Conservation (phyloP, 1,139 yeast genomes). For the Zygosaccharomyces pseudobailii region DNA sequence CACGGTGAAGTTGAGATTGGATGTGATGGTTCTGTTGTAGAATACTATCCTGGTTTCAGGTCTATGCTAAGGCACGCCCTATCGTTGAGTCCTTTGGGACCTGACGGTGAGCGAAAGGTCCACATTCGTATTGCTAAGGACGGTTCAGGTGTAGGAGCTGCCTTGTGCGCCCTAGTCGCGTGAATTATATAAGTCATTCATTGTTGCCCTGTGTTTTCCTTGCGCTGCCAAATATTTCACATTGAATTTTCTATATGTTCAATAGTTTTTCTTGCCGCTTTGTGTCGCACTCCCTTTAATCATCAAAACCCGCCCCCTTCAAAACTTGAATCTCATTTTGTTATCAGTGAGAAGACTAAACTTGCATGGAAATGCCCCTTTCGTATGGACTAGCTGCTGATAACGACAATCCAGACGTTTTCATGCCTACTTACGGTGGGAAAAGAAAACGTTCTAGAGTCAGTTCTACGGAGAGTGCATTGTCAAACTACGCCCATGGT, state of each 20-base stretch:
- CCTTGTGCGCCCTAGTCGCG: slow-evolving; percentile 63
- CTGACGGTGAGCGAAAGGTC: slow-evolving; percentile 65
- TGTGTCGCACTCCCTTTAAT: not conserved
- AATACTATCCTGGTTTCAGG: slow-evolving; percentile 85
- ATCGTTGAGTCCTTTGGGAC: slow-evolving; percentile 60
- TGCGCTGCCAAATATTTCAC: not conserved
- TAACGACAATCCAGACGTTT: slow-evolving; percentile 10
- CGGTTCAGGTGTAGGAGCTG: slow-evolving; percentile 96
- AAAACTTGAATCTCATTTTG: not conserved
- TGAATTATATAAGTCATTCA: slow-evolving; percentile 1
- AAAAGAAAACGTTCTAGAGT: slow-evolving; percentile 9
- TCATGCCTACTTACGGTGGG: slow-evolving; percentile 11
- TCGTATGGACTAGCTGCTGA: slow-evolving; percentile 8
- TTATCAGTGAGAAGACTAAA: not conserved
- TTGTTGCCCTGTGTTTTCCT: not conserved
- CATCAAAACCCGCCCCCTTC: not conserved
- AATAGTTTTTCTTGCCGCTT: not conserved
- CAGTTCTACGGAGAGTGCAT: slow-evolving; percentile 2
- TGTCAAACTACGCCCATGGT: not conserved
- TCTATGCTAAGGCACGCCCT: slow-evolving; percentile 72
- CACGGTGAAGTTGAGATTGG: slow-evolving; percentile 80
- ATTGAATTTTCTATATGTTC: not conserved
- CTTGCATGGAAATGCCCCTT: slow-evolving; percentile 9
- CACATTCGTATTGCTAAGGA: slow-evolving; percentile 81
- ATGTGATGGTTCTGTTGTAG: slow-evolving; percentile 91